These are phyloP conservation scores for Thelonectria rubi DNA, from an alignment of 2,329 filamentous ascomycete genomes.

Conservation along the genomic window DNA sequence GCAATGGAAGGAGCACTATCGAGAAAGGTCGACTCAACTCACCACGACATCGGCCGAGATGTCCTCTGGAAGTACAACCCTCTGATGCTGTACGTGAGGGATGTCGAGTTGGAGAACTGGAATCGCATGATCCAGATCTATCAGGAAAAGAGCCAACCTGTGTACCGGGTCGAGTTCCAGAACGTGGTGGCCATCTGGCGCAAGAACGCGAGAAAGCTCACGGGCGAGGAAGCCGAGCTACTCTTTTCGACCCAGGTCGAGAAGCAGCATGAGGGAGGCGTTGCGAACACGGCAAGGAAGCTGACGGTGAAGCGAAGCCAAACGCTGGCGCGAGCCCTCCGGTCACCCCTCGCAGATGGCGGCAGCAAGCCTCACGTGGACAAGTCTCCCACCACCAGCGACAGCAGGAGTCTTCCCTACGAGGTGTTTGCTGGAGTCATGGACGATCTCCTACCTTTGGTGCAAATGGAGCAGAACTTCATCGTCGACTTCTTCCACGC, in stretches of 20 bases:
- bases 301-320: conserved; percentile 94
- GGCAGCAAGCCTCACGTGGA: conserved; percentile 59
- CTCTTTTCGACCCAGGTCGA: conserved; percentile 87
- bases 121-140: conserved; percentile 81
- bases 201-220: conserved; percentile 76
- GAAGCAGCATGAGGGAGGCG: conserved; percentile 86
- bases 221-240: conserved; percentile 80
- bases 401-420: conserved; percentile 75
- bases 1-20: conserved; percentile 68
- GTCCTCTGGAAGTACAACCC: conserved; percentile 89
- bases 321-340: conserved; percentile 78
- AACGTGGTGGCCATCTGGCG: conserved; percentile 83
- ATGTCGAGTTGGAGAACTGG: conserved; percentile 86
- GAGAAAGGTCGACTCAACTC: conserved; percentile 74
- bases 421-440: conserved; percentile 84
- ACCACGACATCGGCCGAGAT: conserved; percentile 76
- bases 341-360: conserved; percentile 73
- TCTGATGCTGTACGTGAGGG: conserved; percentile 85
- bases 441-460: conserved; percentile 82
- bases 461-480: conserved; percentile 96
- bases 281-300: conserved; percentile 79
- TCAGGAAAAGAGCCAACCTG: conserved; percentile 75
- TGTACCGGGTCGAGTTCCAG: conserved; percentile 85
- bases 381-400: conserved; percentile 59
- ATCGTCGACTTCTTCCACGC: conserved; percentile 97